phyloP scores from a whole-genome alignment of 805 yeast genomes.

The Candida ficus region DNA sequence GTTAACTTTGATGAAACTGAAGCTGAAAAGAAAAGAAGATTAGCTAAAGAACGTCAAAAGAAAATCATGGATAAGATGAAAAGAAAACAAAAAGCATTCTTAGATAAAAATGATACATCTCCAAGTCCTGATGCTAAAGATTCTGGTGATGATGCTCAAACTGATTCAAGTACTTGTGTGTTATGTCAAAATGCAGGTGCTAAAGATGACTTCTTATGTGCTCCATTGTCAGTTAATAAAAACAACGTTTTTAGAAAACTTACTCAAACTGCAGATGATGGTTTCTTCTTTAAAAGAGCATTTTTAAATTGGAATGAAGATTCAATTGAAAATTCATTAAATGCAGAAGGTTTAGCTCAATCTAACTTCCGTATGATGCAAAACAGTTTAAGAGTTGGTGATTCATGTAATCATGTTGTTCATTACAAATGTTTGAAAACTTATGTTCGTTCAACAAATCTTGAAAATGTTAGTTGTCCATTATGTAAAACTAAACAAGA shows the following conservation, averaged over 20 bases:
- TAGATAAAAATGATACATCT: slow-evolving; percentile 43
- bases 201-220: slow-evolving; percentile 44
- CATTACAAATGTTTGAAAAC: slow-evolving; percentile 75
- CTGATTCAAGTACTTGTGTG: slow-evolving; percentile 41
- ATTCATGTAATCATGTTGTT: slow-evolving; percentile 91
- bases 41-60: slow-evolving; percentile 59
- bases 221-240: slow-evolving; percentile 46
- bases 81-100: slow-evolving; percentile 71
- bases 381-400: slow-evolving; percentile 8
- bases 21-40: slow-evolving; percentile 46
- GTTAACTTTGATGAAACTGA: slow-evolving; percentile 43
- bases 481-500: slow-evolving; percentile 84
- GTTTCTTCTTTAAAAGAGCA: slow-evolving; percentile 8
- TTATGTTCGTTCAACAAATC: slow-evolving; percentile 54
- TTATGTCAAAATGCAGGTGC: slow-evolving; percentile 53
- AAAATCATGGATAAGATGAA: slow-evolving; percentile 59
- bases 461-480: slow-evolving; percentile 83
- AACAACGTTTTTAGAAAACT: slow-evolving; percentile 26
- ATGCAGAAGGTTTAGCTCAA: slow-evolving; percentile 25
- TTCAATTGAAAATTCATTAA: slow-evolving; percentile 17
- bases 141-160: slow-evolving; percentile 16
- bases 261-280: slow-evolving; percentile 4
- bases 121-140: slow-evolving; percentile 33
- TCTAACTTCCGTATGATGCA: neutral
- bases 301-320: slow-evolving; percentile 22